These are phyloP conservation scores for Coccinonectria pachysandricola DNA, from an alignment of 2,329 filamentous ascomycete species.

Conservation along the genomic window DNA sequence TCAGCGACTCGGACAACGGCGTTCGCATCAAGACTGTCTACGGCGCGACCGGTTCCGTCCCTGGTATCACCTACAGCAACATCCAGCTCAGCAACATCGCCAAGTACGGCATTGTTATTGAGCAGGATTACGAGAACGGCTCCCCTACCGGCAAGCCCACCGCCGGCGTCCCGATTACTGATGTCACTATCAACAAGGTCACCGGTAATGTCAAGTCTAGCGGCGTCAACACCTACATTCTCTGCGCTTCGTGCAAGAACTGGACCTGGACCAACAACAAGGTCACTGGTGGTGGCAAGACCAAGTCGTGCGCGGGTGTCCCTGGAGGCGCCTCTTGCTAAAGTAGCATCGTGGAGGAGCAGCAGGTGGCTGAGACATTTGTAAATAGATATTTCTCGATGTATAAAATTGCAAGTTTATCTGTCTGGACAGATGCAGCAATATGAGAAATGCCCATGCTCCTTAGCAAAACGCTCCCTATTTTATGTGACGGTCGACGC, in stretches of 20 bases:
- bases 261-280: conserved; percentile 42
- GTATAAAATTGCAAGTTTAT: no score
- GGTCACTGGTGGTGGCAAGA: conserved; percentile 41
- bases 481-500: no score
- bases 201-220: conserved; percentile 30
- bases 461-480: no score
- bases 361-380: no score
- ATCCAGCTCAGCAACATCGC: conserved; percentile 32
- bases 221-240: conserved; percentile 38
- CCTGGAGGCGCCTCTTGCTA: conserved; percentile 17
- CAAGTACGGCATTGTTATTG: conserved; percentile 29
- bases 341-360: no score
- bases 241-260: conserved; percentile 39
- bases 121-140: conserved; percentile 40
- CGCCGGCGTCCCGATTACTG: conserved; percentile 43
- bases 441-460: no score
- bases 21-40: conserved; percentile 40
- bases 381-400: no score
- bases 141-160: conserved; percentile 34
- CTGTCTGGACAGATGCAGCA: no score
- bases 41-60: conserved; percentile 33
- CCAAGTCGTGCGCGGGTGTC: conserved; percentile 16
- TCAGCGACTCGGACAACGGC: conserved; percentile 43
- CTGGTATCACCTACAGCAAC: conserved; percentile 31
- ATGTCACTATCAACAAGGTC: conserved; percentile 32